phyloP scores from a whole-genome alignment of 305 asterid genomes.

The Fraxinus nigra region DNA sequence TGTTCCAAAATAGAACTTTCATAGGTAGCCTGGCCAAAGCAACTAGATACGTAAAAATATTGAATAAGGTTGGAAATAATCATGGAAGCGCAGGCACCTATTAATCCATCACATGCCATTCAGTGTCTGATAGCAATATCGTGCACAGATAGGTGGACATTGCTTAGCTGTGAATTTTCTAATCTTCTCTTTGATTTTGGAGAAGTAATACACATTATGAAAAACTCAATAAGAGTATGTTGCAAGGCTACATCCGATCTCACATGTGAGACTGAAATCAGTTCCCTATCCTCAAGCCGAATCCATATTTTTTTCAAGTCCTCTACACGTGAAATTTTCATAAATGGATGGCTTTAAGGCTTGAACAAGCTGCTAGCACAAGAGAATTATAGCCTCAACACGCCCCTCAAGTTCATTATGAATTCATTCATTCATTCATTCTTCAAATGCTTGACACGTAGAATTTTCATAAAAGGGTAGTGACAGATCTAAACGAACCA shows the following conservation, averaged over 20 bases:
- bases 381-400: not conserved
- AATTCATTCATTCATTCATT: not conserved
- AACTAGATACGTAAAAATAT: not conserved
- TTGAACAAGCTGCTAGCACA: not conserved
- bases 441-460: not conserved
- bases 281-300: not conserved
- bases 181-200: not conserved
- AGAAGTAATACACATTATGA: not conserved
- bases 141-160: not conserved
- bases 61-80: not conserved
- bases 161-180: not conserved
- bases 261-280: not conserved
- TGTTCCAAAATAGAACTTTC: not conserved
- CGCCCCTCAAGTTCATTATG: not conserved
- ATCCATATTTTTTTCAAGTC: not conserved
- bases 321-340: not conserved
- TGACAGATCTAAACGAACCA: not conserved
- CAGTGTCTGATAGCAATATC: conserved; percentile 2
- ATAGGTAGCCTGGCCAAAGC: not conserved
- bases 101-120: not conserved
- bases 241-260: not conserved
- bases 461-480: not conserved
- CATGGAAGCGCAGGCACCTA: conserved; percentile 8
- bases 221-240: conserved; percentile 1
- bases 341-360: not conserved